Base-by-base conservation (phyloP, 768 basidiomycete species). In the Xerocomellus intermedius region DNA sequence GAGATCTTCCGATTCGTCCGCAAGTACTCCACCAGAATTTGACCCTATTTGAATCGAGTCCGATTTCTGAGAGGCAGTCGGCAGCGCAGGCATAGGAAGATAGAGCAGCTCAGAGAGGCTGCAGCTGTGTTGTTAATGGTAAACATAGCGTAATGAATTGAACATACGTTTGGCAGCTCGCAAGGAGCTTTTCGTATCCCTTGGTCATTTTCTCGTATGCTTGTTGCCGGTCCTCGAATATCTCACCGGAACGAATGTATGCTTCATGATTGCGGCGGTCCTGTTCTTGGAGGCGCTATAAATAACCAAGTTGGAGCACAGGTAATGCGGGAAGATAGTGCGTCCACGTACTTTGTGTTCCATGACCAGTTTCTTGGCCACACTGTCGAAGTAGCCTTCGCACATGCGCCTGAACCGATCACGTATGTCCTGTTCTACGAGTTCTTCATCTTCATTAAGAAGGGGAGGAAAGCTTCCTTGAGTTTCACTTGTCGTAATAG, bases 121-220 rank as follows among this genome's bases (percentile, higher is more conserved):
- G 58, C 17, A 39, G 44, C 44, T 30, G 51, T 26, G 36, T 55
- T 35, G 52, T 70, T 41, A 63, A 52, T 22, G 9, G 33, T 2
- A 26, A 35, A 37, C 9, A 59, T 39, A 47, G 36, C 38, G 5
- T 14, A 12, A 39, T 33, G 56, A 26, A n/a, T 37, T 9, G 36
- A 19, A 70, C 85, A 64, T 62, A 95, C 91, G 84, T 85, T 73
- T 97, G 92, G 54, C 94, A 95, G 64, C 85, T 94, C 16, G 87
- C 77, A 45, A 94, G 81, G 22, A 98, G 74, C 56, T 95, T 93
- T 73, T 99, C 97, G 64, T 98, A 98, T 42, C 85, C 82, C 72
- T 91, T 94, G 37, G 94, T 94, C 91, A 98, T 97, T 75, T 93
- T 94, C 76, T 99, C 97, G 68, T 99, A 99, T 10, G 91, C 94